A percentile compares a stretch with the other conserved stretches of the same genome.
phyloP scores from a whole-genome alignment of 1,139 yeast species.

The Protomyces inundatus region DNA sequence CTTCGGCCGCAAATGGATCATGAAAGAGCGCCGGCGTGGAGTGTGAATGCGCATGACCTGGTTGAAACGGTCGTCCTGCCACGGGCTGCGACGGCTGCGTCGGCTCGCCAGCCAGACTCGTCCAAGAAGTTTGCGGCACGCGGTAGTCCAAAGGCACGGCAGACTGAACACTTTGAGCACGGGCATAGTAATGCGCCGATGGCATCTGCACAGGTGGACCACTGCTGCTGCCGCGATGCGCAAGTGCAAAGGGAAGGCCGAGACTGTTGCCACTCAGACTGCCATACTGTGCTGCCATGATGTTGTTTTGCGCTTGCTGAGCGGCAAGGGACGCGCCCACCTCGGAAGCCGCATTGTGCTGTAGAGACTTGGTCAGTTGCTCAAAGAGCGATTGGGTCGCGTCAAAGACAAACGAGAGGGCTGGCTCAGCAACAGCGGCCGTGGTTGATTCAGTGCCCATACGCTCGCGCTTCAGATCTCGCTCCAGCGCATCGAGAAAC shows the following conservation, averaged over 20 bases:
- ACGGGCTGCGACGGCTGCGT: background rate
- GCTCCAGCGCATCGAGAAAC: conserved; percentile 87
- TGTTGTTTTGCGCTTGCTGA: conserved; percentile 20
- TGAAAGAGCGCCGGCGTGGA: background rate
- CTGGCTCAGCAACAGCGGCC: conserved; percentile 44
- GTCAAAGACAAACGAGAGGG: conserved; percentile 42
- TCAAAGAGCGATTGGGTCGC: conserved; percentile 40
- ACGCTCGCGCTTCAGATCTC: conserved; percentile 78
- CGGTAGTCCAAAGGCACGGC: conserved; percentile 17
- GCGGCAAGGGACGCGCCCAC: conserved; percentile 26
- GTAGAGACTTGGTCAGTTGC: conserved; percentile 37
- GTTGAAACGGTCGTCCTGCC: background rate
- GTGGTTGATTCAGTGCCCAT: conserved; percentile 40
- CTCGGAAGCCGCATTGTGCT: conserved; percentile 30
- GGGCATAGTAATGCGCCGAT: background rate
- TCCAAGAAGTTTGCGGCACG: background rate
- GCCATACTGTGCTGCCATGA: conserved; percentile 1
- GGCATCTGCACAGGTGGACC: background rate
- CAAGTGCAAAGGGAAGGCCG: background rate
- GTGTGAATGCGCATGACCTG: background rate
- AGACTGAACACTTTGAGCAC: conserved; percentile 20
- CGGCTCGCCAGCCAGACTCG: background rate
- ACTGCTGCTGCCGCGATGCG: background rate
- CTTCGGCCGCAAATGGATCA: background rate
- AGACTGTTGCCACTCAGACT: background rate